These are phyloP conservation scores for Lactarius psammicola DNA, from an alignment of 768 basidiomycete genomes.

Conservation along the genomic window DNA sequence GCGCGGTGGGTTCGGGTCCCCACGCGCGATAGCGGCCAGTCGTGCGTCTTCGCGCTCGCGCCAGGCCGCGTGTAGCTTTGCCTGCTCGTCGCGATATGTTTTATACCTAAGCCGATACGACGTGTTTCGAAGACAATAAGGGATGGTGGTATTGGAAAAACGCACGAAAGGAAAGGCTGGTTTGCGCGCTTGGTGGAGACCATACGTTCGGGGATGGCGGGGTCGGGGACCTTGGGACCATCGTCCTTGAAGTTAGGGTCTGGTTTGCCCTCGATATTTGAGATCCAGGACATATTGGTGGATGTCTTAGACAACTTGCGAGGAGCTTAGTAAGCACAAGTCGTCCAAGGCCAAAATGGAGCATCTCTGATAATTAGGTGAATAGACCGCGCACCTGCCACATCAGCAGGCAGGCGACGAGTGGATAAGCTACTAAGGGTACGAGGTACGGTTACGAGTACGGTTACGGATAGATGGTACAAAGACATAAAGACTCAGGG, in stretches of 20 bases:
- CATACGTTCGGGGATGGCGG: conserved; percentile 60
- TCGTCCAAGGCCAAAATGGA: conserved; percentile 4
- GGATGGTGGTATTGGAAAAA: too few species aligned
- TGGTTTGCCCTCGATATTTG: conserved; percentile 41
- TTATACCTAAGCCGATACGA: too few species aligned
- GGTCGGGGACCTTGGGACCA: conserved; percentile 59
- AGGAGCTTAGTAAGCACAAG: neutral
- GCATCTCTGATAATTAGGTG: conserved; percentile 26
- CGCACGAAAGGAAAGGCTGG: conserved; percentile 75
- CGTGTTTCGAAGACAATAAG: too few species aligned
- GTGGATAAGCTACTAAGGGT: conserved; percentile 26
- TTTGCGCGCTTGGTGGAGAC: conserved; percentile 84
- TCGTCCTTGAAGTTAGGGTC: conserved; percentile 37
- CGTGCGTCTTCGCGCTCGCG: conserved; percentile 67
- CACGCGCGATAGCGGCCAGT: conserved; percentile 68
- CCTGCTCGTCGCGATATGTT: conserved; percentile 62
- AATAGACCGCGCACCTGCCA: conserved; percentile 18
- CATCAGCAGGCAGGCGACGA: conserved; percentile 6
- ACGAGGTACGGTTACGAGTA: conserved; percentile 24
- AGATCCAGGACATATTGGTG: conserved; percentile 63
- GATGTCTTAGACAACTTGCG: neutral
- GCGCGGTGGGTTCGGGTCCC: conserved; percentile 64
- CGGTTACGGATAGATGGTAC: conserved; percentile 25
- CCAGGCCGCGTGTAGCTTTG: conserved; percentile 62
- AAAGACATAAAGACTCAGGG: conserved; percentile 14